Percentiles rank a stretch among this genome's conserved stretches.
These are phyloP conservation scores for Monosporascus sp. DNA, from an alignment of 2,329 filamentous ascomycete species.

Conservation along the genomic window DNA sequence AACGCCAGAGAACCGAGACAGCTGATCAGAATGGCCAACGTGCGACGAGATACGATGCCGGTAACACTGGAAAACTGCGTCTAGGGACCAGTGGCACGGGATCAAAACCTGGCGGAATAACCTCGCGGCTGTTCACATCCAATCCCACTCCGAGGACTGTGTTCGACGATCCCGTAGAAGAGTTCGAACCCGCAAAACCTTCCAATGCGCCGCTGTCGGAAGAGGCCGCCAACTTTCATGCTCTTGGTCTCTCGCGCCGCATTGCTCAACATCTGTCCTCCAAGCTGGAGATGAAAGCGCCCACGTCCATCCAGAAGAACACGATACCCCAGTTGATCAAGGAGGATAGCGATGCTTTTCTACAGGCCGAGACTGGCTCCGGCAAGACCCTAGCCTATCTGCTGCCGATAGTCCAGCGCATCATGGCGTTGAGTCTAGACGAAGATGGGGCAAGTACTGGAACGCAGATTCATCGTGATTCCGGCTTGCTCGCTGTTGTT, in stretches of 20 bases:
- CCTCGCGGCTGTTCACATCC: constrained; percentile 88
- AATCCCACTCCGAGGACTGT: constrained; percentile 72
- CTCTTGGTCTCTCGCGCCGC: constrained; percentile 73
- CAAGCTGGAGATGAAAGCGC: constrained; percentile 84
- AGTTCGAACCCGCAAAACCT: constrained; percentile 58
- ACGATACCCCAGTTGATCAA: constrained; percentile 76
- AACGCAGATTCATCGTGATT: constrained; percentile 69
- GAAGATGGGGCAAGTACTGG: constrained; percentile 38
- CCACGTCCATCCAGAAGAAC: constrained; percentile 91
- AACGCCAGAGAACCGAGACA: constrained; percentile 38
- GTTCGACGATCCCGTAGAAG: constrained; percentile 42
- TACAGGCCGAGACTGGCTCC: constrained; percentile 94
- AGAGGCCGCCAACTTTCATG: constrained; percentile 80
- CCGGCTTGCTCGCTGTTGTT: constrained; percentile 90
- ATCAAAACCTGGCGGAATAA: constrained; percentile 42
- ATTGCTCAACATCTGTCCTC: constrained; percentile 77
- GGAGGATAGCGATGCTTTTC: constrained; percentile 83
- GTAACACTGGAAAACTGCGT: constrained; percentile 29
- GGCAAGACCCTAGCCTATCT: constrained; percentile 97
- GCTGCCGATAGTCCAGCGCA: constrained; percentile 82
- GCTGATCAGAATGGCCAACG: neutral
- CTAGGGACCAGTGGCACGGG: constrained; percentile 27
- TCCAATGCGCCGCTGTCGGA: constrained; percentile 87
- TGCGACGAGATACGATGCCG: neutral
- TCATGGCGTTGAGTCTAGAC: constrained; percentile 67